A percentile compares a stretch with the other conserved stretches of the same genome.
Evolutionary conservation across 495 filamentous ascomycete species (phyloP).

Genomic region (Penicillium antarcticum): DNA sequence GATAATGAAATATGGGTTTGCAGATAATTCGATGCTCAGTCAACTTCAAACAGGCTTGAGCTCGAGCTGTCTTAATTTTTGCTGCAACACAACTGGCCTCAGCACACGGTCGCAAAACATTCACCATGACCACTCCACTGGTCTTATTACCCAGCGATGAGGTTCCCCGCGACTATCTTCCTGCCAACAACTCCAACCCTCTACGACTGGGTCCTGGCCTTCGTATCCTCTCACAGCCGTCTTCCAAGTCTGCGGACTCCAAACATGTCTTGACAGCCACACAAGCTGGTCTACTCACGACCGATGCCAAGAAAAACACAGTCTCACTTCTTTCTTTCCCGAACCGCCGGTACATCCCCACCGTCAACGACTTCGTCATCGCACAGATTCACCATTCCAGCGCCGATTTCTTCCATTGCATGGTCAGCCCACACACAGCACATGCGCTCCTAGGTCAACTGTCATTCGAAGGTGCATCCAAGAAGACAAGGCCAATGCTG

Average conservation of each 20-base stretch:
- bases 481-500: slow-evolving; percentile 84
- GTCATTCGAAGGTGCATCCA: slow-evolving; percentile 85
- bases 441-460: slow-evolving; percentile 79
- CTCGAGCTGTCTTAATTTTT: neutral
- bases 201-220: slow-evolving; percentile 86
- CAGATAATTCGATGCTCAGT: slow-evolving; percentile 2
- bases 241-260: slow-evolving; percentile 13
- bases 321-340: slow-evolving; percentile 36
- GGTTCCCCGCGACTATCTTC: slow-evolving; percentile 56
- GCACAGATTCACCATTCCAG: slow-evolving; percentile 75
- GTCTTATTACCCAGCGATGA: slow-evolving; percentile 76
- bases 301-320: slow-evolving; percentile 69
- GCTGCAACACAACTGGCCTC: neutral
- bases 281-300: slow-evolving; percentile 73
- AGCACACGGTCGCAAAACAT: neutral
- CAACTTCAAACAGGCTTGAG: neutral
- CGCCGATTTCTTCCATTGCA: slow-evolving; percentile 71
- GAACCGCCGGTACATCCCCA: slow-evolving; percentile 71
- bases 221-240: slow-evolving; percentile 38
- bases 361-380: slow-evolving; percentile 75
- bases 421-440: slow-evolving; percentile 65
- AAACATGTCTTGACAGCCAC: slow-evolving; percentile 61
- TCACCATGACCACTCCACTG: slow-evolving; percentile 43
- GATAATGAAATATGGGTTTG: slow-evolving; percentile 13
- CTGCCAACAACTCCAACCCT: slow-evolving; percentile 59